Conservation (phyloP, 768 basidiomycete species). For the Boletus reticulatus region DNA sequence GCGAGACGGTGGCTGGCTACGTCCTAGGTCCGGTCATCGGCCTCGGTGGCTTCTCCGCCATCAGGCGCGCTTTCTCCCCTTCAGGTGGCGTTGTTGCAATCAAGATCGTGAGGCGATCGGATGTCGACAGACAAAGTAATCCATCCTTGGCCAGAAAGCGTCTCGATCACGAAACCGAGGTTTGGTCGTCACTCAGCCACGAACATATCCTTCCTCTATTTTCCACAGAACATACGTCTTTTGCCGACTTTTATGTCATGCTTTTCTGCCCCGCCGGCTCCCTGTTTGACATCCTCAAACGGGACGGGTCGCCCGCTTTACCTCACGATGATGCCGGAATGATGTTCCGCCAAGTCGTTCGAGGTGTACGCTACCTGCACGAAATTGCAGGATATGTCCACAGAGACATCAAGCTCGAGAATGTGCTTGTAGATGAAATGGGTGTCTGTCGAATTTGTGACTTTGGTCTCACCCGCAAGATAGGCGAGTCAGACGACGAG, state of each 20-base stretch:
- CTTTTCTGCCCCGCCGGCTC: slow-evolving; percentile 83
- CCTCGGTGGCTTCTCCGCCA: slow-evolving; percentile 78
- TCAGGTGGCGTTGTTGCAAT: slow-evolving; percentile 73
- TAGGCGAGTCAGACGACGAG: slow-evolving; percentile 49
- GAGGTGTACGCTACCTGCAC: slow-evolving; percentile 82
- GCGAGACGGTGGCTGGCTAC: slow-evolving; percentile 67
- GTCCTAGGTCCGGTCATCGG: slow-evolving; percentile 75
- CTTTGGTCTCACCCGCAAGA: slow-evolving; percentile 76
- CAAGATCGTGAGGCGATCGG: slow-evolving; percentile 72
- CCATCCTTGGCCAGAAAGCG: slow-evolving; percentile 48
- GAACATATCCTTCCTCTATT: slow-evolving; percentile 88
- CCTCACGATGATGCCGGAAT: slow-evolving; percentile 77
- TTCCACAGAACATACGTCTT: slow-evolving; percentile 51
- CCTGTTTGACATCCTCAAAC: slow-evolving; percentile 77
- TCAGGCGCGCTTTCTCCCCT: slow-evolving; percentile 64
- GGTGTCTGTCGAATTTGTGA: slow-evolving; percentile 84
- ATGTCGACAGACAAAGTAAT: slow-evolving; percentile 51
- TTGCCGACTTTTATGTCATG: slow-evolving; percentile 79
- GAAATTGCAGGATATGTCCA: slow-evolving; percentile 76
- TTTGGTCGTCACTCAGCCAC: slow-evolving; percentile 78
- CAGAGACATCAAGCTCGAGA: slow-evolving; percentile 96
- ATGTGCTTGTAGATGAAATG: slow-evolving; percentile 88
- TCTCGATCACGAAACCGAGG: slow-evolving; percentile 64
- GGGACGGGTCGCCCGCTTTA: slow-evolving; percentile 64
- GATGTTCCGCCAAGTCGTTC: slow-evolving; percentile 84